Conservation (phyloP, 2,329 filamentous ascomycete species). For the Ramichloridium luteum region DNA sequence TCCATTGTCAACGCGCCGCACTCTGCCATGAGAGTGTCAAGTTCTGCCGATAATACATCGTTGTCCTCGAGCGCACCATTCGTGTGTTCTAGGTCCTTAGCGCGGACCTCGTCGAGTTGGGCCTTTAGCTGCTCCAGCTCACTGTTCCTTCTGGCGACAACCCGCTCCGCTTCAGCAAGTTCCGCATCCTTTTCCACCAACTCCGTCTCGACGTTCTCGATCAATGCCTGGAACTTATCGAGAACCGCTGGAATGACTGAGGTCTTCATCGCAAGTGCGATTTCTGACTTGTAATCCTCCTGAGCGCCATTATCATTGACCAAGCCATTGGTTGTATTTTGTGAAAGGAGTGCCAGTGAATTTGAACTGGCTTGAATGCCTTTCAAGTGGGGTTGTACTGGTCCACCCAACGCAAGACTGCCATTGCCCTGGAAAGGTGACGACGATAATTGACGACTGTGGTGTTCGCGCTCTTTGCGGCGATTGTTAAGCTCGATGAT, state of each 20-base stretch:
- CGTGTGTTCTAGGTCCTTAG: slow-evolving; percentile 43
- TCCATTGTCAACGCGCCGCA: slow-evolving; percentile 33
- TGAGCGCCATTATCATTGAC: slow-evolving; percentile 13
- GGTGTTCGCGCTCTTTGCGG: slow-evolving; percentile 43
- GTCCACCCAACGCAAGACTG: slow-evolving; percentile 13
- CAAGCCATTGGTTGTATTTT: slow-evolving; percentile 9
- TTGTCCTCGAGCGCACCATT: slow-evolving; percentile 23
- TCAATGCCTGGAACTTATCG: slow-evolving; percentile 32
- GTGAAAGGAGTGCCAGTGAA: slow-evolving; percentile 16
- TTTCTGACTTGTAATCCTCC: slow-evolving; percentile 31
- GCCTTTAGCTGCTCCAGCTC: slow-evolving; percentile 52
- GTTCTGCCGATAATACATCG: slow-evolving; percentile 23
- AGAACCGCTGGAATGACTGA: slow-evolving; percentile 46
- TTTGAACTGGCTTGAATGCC: slow-evolving; percentile 10
- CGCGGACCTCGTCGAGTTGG: slow-evolving; percentile 37
- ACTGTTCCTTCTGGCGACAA: slow-evolving; percentile 48
- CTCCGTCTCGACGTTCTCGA: slow-evolving; percentile 55
- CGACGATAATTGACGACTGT: slow-evolving; percentile 58
- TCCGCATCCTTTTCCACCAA: slow-evolving; percentile 57
- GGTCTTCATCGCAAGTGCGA: slow-evolving; percentile 48
- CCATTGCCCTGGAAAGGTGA: slow-evolving; percentile 37
- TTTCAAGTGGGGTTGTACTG: slow-evolving; percentile 15
- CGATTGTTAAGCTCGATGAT: slow-evolving; percentile 60
- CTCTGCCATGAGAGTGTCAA: slow-evolving; percentile 28
- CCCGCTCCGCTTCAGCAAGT: slow-evolving; percentile 34